Base-by-base conservation (phyloP, 1,139 yeast species). In the Taiozyma sp. region DNA sequence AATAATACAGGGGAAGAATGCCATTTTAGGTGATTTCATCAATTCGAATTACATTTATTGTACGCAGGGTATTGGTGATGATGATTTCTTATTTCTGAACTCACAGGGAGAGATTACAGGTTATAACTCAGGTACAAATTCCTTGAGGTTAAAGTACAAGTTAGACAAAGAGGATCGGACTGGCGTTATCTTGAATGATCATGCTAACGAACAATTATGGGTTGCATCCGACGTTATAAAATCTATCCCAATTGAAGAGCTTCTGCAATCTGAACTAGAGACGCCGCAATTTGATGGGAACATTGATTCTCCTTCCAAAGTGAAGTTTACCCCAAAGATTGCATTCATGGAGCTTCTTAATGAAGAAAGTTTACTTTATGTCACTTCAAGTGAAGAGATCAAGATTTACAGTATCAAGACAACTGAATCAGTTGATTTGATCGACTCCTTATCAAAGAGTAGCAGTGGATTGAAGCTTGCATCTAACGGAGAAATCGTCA, bases 1-100 rank as follows among this genome's bases (percentile, higher is more conserved):
- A 1, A 72, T 76, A 8, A 66, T 84, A 16, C 71, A 73, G 46
- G 90, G 91, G 0, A 74, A 84, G 52, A 84, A 80, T 60, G 81
- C 79, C 1, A 69, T 83, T 1, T 65, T 84, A 47, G 84, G 84
- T 0, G 68, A 67, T 12, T 70, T 70, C 45, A 68, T 81, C 13
- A 74, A 74, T 53, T 71, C 75, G 16, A 75, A 73, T 49, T 84
- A 84, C 60, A 70, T 76, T 3, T 70, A 72, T 19, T 40, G 43
- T 14, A 40, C 43, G 5, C 29, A 40, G 13, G 43, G 54, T 39
- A 72, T 70, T 50, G 60, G 53, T 40, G 63, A 59, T 12, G 60
- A 62, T 43, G 57, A 61, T 43, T 55, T 80, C 4, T 57, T 80
- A 30, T 60, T 81, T 2, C 65, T 75, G 16, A 72, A 83, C 0